A percentile compares a stretch with the other conserved stretches of the same genome.
Evolutionary conservation across 2,329 filamentous ascomycete genomes (phyloP).

Genomic region (Herpotrichia juniperi): DNA sequence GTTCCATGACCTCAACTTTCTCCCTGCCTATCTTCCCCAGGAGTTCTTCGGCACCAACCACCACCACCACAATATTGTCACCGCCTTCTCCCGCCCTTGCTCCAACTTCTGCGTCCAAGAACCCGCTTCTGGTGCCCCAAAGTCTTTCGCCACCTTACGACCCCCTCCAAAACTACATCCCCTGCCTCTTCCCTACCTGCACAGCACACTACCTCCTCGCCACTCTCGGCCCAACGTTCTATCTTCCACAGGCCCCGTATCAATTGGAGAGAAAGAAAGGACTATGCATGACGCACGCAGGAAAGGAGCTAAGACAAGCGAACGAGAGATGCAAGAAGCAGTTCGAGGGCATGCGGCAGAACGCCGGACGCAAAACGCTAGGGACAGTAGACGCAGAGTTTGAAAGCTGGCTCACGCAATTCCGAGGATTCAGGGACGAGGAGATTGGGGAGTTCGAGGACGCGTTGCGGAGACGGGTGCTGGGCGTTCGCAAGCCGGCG

Average conservation of each 20-base stretch:
- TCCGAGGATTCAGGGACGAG: conserved; percentile 22
- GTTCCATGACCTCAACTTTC: neutral
- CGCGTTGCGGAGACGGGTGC: neutral
- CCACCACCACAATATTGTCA: neutral
- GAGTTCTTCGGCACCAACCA: neutral
- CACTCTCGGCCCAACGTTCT: conserved; percentile 33
- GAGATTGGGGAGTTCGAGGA: conserved; percentile 13
- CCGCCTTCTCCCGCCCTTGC: neutral
- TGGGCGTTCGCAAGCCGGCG: conserved; percentile 1
- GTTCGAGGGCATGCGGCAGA: conserved; percentile 37
- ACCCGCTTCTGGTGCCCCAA: too few species aligned
- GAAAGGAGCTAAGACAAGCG: conserved; percentile 31
- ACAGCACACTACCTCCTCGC: conserved; percentile 29
- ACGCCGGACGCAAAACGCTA: conserved; percentile 40
- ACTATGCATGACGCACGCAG: conserved; percentile 34
- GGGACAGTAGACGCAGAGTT: conserved; percentile 34
- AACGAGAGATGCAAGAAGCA: conserved; percentile 30
- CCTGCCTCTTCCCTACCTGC: conserved; percentile 33
- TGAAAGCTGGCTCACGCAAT: conserved; percentile 27
- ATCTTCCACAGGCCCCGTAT: conserved; percentile 34
- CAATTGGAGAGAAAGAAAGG: conserved; percentile 30
- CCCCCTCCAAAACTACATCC: conserved; percentile 36
- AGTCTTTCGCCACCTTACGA: conserved; percentile 29
- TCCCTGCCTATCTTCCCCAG: neutral
- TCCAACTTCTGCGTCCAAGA: neutral